Evolutionary conservation across 768 basidiomycete species (phyloP).

Genomic region (Suillus americanus): DNA sequence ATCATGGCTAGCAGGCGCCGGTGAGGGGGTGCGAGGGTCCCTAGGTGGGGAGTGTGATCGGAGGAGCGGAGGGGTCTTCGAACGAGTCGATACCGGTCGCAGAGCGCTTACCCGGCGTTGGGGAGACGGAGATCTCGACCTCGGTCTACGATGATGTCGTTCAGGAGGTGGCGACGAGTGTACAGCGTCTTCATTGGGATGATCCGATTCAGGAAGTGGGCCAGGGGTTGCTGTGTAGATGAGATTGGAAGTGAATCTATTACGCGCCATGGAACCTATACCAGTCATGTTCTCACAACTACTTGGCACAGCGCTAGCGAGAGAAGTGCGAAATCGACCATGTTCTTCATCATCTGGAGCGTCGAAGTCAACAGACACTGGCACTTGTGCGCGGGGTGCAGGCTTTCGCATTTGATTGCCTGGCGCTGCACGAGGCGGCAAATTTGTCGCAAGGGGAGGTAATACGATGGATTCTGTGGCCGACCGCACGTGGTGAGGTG

Average conservation of each 20-base stretch:
- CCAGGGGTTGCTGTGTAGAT: slow-evolving; percentile 12
- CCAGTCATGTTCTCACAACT: slow-evolving; percentile 66
- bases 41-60: slow-evolving; percentile 25
- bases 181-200: slow-evolving; percentile 18
- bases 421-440: slow-evolving; percentile 27
- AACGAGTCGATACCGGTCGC: slow-evolving; percentile 35
- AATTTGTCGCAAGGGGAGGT: slow-evolving; percentile 16
- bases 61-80: slow-evolving; percentile 41
- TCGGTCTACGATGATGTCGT: slow-evolving; percentile 7
- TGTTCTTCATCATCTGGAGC: slow-evolving; percentile 34
- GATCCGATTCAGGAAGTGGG: slow-evolving; percentile 11
- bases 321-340: slow-evolving; percentile 38
- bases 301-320: slow-evolving; percentile 55
- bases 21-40: slow-evolving; percentile 25
- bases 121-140: slow-evolving; percentile 27
- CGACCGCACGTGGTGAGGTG: slow-evolving; percentile 33
- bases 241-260: slow-evolving; percentile 24
- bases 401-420: slow-evolving; percentile 56
- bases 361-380: slow-evolving; percentile 53
- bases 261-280: slow-evolving; percentile 43
- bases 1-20: slow-evolving; percentile 18
- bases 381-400: slow-evolving; percentile 62
- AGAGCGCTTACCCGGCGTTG: slow-evolving; percentile 26
- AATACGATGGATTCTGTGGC: slow-evolving; percentile 33
- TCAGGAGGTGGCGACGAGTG: slow-evolving; percentile 16